phyloP scores from a whole-genome alignment of 177 flowering plant species.

The Vitis hybrid region DNA sequence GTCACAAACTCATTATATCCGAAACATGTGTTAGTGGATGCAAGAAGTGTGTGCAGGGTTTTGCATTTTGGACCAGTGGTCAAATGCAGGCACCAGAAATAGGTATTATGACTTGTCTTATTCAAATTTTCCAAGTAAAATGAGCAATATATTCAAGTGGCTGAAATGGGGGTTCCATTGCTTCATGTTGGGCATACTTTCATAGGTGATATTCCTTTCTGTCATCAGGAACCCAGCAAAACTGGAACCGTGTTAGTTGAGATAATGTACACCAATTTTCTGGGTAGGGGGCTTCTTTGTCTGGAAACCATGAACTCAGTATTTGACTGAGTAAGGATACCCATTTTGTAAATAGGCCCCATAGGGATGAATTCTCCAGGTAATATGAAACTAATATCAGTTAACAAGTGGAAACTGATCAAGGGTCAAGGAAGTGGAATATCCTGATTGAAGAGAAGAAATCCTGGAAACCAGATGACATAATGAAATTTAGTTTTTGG shows the following conservation, averaged over 20 bases:
- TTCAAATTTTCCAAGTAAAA: not conserved
- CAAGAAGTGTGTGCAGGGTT: not conserved
- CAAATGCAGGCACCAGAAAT: not conserved
- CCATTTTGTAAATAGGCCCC: not conserved
- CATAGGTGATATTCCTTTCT: not conserved
- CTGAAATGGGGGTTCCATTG: not conserved
- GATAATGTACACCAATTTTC: not conserved
- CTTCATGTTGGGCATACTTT: not conserved
- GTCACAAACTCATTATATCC: not conserved
- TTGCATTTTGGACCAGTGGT: not conserved
- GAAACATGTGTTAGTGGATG: not conserved
- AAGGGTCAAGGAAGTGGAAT: not conserved
- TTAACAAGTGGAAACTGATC: not conserved
- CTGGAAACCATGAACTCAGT: not conserved
- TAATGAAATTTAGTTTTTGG: constrained; percentile 16
- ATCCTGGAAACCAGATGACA: constrained; percentile 6
- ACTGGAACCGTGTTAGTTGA: not conserved
- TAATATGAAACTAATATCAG: not conserved
- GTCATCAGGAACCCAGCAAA: not conserved
- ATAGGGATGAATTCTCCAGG: not conserved
- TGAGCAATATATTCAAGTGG: not conserved
- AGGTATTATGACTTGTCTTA: not conserved
- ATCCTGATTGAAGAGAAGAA: constrained; percentile 6
- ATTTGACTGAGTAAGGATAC: not conserved
- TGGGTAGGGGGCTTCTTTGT: not conserved